A percentile compares a stretch with the other conserved stretches of the same genome.
These are phyloP conservation scores for Podosphaera fusca DNA, from an alignment of 2,329 filamentous ascomycete genomes.

Conservation along the genomic window DNA sequence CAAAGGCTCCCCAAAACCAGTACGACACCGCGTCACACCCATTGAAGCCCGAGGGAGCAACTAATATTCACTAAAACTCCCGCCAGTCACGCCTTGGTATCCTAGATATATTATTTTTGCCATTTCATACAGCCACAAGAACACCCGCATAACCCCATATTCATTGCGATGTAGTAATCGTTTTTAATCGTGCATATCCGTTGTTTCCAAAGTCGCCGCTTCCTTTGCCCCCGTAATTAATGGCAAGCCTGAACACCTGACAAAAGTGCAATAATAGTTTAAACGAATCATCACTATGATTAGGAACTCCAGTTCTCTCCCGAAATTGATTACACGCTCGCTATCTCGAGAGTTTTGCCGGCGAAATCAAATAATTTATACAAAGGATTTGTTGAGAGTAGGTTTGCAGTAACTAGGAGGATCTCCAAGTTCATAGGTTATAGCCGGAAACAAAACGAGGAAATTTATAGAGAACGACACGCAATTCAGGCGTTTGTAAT, in stretches of 20 bases:
- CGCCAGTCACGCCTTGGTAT: background rate
- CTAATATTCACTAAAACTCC: background rate
- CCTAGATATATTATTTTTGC: conserved; percentile 7
- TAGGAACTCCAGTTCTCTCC: conserved; percentile 13
- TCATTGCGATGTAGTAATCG: conserved; percentile 14
- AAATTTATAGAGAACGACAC: background rate
- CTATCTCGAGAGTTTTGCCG: conserved; percentile 14
- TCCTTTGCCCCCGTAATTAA: conserved; percentile 14
- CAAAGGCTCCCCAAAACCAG: background rate
- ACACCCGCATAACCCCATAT: conserved; percentile 13
- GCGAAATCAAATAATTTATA: conserved; percentile 13
- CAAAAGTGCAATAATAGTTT: conserved; percentile 16
- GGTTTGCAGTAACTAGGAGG: conserved; percentile 11
- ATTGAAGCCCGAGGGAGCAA: background rate
- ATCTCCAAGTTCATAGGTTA: conserved; percentile 12
- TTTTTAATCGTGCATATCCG: conserved; percentile 15
- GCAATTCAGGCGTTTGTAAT: background rate
- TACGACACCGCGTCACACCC: background rate
- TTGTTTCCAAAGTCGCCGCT: conserved; percentile 16
- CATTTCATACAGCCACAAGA: conserved; percentile 11
- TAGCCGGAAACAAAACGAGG: background rate
- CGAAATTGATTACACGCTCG: conserved; percentile 15
- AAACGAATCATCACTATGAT: conserved; percentile 13
- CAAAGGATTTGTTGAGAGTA: conserved; percentile 16
- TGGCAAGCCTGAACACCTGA: conserved; percentile 16